Evolutionary conservation across 2,329 filamentous ascomycete genomes (phyloP), one percentile per base, ranked within the genome.

Genomic region (Cadophora sp.): DNA sequence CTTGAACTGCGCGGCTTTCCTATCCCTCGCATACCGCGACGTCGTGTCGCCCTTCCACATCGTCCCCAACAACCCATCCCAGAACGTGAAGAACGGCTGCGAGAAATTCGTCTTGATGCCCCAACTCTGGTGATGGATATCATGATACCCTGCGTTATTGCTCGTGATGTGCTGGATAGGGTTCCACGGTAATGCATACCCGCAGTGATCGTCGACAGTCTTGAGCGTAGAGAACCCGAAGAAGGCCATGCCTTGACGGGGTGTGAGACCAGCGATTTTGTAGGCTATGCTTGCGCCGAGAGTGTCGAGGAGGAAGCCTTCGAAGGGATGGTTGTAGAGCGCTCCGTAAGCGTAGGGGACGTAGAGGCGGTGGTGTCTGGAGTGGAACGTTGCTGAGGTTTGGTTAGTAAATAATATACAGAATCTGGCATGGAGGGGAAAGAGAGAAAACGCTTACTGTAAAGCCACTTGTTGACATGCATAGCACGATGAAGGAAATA

Each of bases 91-190:
- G 82, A 94, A 97, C 3, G 93, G 93, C 80, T 97, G 93, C 5
- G 90, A 91, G 79, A 93, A 97, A 81, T 97, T 97, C 72, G 91
- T 92, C 86, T 98, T 99, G 85, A 99, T 97, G 67, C 96, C 96
- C 94, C 95, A 98, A 80, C 92, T 97, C 81, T 99, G 96, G 82
- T 99, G 96, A 81, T 99, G 96, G 68, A 99, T 95, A 77, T 99
- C 96, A 78, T 99, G 96, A 80, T 98, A 99, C 43, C 90, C 91
- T 29, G 96, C 95, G 75, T 98, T 97, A 84, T 99, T 98, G 79
- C 92, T 92, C 55, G 94, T 97, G 69, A 98, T 85, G 77, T 91
- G 90, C 84, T 97, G 94, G 64, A 98, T 84, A 1, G 95, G 95
- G 79, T 99, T 96, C 89, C 92, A 98, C 1, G 96, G 96, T 70